Evolutionary conservation across 2,329 filamentous ascomycete genomes (phyloP).

Genomic region (Lasiodiplodia sp.): DNA sequence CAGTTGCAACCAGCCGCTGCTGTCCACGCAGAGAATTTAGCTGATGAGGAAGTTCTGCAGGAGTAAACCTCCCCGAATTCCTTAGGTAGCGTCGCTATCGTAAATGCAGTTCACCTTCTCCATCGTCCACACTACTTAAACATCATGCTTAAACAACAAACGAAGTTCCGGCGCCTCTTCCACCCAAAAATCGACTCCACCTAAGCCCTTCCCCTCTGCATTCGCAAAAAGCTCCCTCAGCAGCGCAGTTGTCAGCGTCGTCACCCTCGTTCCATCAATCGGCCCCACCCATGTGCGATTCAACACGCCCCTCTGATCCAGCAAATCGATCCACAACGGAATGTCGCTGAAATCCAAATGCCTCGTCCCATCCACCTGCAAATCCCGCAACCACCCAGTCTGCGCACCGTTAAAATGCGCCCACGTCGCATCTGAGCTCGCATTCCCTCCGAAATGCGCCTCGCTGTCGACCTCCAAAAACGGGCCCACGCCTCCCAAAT

Average conservation of each 20-base stretch:
- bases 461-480: constrained; percentile 36
- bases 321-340: constrained; percentile 38
- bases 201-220: not conserved
- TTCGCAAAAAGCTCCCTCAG: not conserved
- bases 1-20: no score
- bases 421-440: constrained; percentile 31
- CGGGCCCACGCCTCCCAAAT: constrained; percentile 32
- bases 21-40: no score
- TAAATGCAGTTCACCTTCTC: no score
- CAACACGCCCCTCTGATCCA: constrained; percentile 34
- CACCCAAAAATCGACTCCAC: not conserved
- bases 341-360: constrained; percentile 40
- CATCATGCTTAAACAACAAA: constrained; percentile 3
- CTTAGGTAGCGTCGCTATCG: no score
- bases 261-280: not conserved
- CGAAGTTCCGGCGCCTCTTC: not conserved
- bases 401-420: constrained; percentile 35
- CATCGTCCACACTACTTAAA: not conserved
- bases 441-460: constrained; percentile 29
- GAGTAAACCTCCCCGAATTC: no score
- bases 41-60: no score
- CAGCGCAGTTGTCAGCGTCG: not conserved
- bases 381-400: constrained; percentile 37
- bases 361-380: constrained; percentile 34
- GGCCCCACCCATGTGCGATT: constrained; percentile 7